phyloP scores from a whole-genome alignment of 192 early-diverging fungal genomes.

The Gamsiella multidivaricata region DNA sequence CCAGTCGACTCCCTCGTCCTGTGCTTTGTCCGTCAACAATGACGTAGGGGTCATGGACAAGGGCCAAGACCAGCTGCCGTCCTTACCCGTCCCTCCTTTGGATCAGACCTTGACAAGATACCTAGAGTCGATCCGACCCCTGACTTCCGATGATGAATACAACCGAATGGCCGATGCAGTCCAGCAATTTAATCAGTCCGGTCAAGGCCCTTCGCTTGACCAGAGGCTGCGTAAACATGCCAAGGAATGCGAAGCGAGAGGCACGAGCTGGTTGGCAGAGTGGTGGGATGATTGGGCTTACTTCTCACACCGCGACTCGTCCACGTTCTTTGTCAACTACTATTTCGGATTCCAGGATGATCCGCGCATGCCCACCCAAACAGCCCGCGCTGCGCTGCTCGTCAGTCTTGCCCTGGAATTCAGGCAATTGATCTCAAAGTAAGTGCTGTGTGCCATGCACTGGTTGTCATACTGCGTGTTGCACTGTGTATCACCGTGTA shows the following conservation, averaged over 20 bases:
- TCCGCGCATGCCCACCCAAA: conserved; percentile 44
- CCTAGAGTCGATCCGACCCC: conserved; percentile 58
- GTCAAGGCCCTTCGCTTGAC: conserved; percentile 16
- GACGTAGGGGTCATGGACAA: conserved; percentile 49
- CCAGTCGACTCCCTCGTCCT: not conserved
- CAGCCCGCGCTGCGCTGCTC: conserved; percentile 40
- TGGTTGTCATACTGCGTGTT: no score
- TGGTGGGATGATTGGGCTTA: conserved; percentile 57
- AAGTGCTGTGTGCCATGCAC: conserved; percentile 17
- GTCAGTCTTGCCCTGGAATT: conserved; percentile 47
- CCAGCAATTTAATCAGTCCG: conserved; percentile 50
- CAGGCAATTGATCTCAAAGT: conserved; percentile 45
- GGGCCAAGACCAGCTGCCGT: conserved; percentile 49
- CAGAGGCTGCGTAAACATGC: conserved; percentile 55
- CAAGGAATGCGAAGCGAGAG: conserved; percentile 59
- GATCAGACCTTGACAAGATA: conserved; percentile 64
- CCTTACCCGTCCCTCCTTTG: conserved; percentile 67
- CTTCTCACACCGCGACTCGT: conserved; percentile 46
- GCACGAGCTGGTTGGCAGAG: conserved; percentile 54
- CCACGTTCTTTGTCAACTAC: conserved; percentile 53
- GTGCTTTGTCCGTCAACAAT: not conserved
- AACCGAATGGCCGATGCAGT: conserved; percentile 56
- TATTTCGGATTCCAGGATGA: conserved; percentile 55
- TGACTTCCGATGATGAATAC: conserved; percentile 60
- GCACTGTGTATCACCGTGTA: no score